Percentiles rank a stretch among this genome's conserved stretches.
These are phyloP conservation scores for Dothideomycetes sp. DNA, from an alignment of 2,329 filamentous ascomycete species.

Conservation along the genomic window DNA sequence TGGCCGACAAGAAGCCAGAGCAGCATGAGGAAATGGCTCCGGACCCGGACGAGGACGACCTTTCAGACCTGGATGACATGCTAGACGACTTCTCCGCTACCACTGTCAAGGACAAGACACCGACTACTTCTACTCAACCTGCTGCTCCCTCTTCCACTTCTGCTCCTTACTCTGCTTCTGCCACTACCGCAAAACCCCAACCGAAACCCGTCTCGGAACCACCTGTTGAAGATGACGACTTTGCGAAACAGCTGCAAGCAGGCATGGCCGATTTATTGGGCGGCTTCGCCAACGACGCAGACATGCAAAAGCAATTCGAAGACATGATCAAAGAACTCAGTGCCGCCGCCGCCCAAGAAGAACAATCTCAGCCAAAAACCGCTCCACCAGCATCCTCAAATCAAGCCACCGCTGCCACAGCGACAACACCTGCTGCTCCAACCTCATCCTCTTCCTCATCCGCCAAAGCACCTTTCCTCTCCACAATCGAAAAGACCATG, in stretches of 20 bases:
- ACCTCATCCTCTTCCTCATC: slow-evolving; percentile 2
- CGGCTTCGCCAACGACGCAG: slow-evolving; percentile 51
- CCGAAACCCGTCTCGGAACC: slow-evolving; percentile 20
- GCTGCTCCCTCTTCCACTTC: not conserved
- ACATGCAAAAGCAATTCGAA: slow-evolving; percentile 72
- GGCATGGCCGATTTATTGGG: slow-evolving; percentile 80
- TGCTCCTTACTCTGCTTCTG: slow-evolving; percentile 25
- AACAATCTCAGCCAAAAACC: slow-evolving; percentile 16
- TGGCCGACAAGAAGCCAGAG: slow-evolving; percentile 21
- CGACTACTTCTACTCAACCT: slow-evolving; percentile 22
- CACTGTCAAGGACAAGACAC: slow-evolving; percentile 44
- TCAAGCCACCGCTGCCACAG: slow-evolving; percentile 15
- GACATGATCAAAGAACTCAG: slow-evolving; percentile 64
- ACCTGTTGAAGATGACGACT: slow-evolving; percentile 56
- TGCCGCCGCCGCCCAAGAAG: slow-evolving; percentile 27
- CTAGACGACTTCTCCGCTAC: slow-evolving; percentile 78
- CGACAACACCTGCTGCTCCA: slow-evolving; percentile 16
- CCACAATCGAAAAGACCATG: slow-evolving; percentile 89
- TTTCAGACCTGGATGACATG: slow-evolving; percentile 84
- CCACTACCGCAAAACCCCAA: slow-evolving; percentile 17
- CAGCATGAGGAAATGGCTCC: slow-evolving; percentile 36
- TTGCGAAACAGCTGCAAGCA: slow-evolving; percentile 76
- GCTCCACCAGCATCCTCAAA: slow-evolving; percentile 15
- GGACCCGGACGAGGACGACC: slow-evolving; percentile 85
- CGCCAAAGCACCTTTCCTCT: slow-evolving; percentile 56